Evolutionary conservation across 1,139 yeast species (phyloP), one percentile per base, ranked within the genome.

Genomic region (Candida frijolesensis): DNA sequence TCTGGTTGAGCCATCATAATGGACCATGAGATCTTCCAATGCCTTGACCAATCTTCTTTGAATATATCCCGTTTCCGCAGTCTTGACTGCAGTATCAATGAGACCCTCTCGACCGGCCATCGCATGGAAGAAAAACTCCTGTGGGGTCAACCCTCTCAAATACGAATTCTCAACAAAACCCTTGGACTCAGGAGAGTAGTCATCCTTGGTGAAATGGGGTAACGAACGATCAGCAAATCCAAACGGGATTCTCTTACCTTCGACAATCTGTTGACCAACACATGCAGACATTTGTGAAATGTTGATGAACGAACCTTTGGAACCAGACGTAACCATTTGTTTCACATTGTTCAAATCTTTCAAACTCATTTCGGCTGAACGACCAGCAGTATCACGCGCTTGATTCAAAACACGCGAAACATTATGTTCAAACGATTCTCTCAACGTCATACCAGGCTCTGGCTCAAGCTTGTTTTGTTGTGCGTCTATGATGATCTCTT

Each of bases 41-140:
- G 99, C 99, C 70, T 95, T 95, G 46, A 95, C 96, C 70, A 95
- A 79, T 81, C 99, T 95, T 79, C 99, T 94, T 76, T 95, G 99
- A 67, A 94, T 95, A 72, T 94, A 94, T 74, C 99, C 99, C 33
- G 99, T 94, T 74, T 94, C 99, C 2, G 99, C 99, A 40, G 99
- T 94, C 71, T 92, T 92, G 46, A 92, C 98, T 14, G 98, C 98
- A 52, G 99, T 94, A 83, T 94, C 99, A 70, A 94, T 94, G 68
- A 94, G 83, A 83, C 99, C 99, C 78, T 94, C 99, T 82, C 99
- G 90, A 81, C 99, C 99, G 63, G 99, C 99, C 99, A 95, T 95
- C 50, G 99, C 99, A 70, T 95, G 99, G 87, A 94, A 94, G 68
- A 95, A 95, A 71, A 95, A 95, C 70, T 95, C 99, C 72, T 94